A percentile compares a stretch with the other conserved stretches of the same genome.
These are phyloP conservation scores for Globisporangium barbulae DNA, from an alignment of 352 stramenopile species.

Conservation along the genomic window DNA sequence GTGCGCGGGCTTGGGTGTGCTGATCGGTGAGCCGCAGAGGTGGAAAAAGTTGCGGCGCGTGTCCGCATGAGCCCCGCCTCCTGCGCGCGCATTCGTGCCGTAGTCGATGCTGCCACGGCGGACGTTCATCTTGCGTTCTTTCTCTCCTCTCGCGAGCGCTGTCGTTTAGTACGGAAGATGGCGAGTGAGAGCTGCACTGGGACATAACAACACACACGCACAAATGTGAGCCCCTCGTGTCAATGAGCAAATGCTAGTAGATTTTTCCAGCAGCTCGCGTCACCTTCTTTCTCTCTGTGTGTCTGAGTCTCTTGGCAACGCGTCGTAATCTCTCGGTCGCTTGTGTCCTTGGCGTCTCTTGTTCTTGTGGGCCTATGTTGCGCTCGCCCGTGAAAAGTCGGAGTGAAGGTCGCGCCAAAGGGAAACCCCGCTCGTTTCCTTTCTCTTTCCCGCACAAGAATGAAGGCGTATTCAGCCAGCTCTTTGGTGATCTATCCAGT, in stretches of 20 bases:
- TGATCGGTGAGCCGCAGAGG: slow-evolving; percentile 77
- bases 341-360: neutral
- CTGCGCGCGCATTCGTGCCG: neutral
- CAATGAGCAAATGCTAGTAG: neutral
- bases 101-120: slow-evolving; percentile 2
- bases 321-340: neutral
- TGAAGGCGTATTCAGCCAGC: neutral
- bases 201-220: slow-evolving; percentile 5
- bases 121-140: neutral
- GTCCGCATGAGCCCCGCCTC: slow-evolving; percentile 2
- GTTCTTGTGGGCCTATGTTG: neutral
- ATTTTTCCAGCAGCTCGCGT: slow-evolving; percentile 2
- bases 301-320: slow-evolving; percentile 3
- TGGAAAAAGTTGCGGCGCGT: slow-evolving; percentile 53
- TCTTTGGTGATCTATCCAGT: neutral
- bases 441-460: neutral
- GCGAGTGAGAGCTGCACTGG: neutral
- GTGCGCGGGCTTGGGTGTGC: slow-evolving; percentile 42
- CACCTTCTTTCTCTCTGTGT: slow-evolving; percentile 2
- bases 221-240: neutral
- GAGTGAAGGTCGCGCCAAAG: neutral
- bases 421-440: slow-evolving; percentile 5
- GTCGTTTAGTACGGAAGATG: slow-evolving; percentile 1
- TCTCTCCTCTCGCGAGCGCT: neutral
- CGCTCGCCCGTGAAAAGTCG: neutral